Conservation (phyloP, 768 basidiomycete genomes). For the Russula sp. region DNA sequence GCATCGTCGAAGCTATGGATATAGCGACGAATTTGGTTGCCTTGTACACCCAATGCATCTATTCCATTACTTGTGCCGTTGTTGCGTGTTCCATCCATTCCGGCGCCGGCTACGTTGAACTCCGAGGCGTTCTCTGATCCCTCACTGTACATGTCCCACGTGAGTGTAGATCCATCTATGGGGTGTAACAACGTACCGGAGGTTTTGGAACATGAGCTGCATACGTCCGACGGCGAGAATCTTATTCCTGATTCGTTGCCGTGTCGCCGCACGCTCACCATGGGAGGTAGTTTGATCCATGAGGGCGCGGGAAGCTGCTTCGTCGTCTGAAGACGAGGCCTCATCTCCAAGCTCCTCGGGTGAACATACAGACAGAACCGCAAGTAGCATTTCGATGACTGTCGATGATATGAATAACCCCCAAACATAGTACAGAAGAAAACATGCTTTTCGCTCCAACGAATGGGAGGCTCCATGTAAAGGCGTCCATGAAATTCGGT, state of each 20-base stretch:
- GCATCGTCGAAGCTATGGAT: slow-evolving; percentile 74
- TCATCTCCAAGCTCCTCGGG: slow-evolving; percentile 92
- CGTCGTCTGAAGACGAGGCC: slow-evolving; percentile 38
- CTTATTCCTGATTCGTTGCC: slow-evolving; percentile 86
- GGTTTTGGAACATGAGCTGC: slow-evolving; percentile 82
- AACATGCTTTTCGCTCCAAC: slow-evolving; percentile 93
- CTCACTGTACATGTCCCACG: slow-evolving; percentile 40
- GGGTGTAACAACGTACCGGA: slow-evolving; percentile 52
- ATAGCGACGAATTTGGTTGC: slow-evolving; percentile 46
- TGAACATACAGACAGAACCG: slow-evolving; percentile 90
- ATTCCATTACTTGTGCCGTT: slow-evolving; percentile 30
- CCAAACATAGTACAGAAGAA: not conserved
- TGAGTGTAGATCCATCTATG: not conserved
- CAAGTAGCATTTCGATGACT: slow-evolving; percentile 98
- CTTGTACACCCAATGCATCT: slow-evolving; percentile 58
- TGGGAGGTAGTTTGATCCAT: slow-evolving; percentile 5
- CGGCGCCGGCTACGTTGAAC: slow-evolving; percentile 35
- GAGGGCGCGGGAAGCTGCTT: slow-evolving; percentile 24
- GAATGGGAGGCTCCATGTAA: slow-evolving; percentile 97
- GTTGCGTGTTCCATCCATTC: slow-evolving; percentile 25
- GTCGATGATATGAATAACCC: not conserved
- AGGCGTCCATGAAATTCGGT: slow-evolving; percentile 99
- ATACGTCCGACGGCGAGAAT: slow-evolving; percentile 88
- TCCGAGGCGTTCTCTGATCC: slow-evolving; percentile 76
- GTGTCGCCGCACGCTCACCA: slow-evolving; percentile 33